Percentiles rank a stretch among this genome's conserved stretches.
Conservation (phyloP, 352 stramenopile species). For the Globisporangium paroecandrum region DNA sequence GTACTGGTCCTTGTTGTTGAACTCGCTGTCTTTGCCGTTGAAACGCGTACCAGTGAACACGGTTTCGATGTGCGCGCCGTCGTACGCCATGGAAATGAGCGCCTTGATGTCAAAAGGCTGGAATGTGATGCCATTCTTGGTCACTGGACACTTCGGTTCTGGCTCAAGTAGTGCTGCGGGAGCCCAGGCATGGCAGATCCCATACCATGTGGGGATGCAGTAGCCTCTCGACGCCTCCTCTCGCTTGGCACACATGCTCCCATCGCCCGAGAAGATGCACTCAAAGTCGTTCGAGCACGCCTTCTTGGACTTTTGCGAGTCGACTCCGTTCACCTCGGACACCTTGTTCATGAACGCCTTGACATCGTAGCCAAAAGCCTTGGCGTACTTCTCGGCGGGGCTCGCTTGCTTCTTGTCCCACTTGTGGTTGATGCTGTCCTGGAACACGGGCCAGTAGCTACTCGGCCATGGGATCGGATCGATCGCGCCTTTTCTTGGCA, state of each 20-base stretch:
- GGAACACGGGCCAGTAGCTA: constrained; percentile 62
- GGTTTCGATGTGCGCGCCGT: constrained; percentile 44
- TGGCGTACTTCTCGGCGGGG: constrained; percentile 50
- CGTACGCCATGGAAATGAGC: constrained; percentile 46
- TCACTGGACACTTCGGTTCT: constrained; percentile 40
- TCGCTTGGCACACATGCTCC: constrained; percentile 41
- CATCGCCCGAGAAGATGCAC: constrained; percentile 29
- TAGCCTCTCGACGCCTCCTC: constrained; percentile 20
- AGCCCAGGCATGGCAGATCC: constrained; percentile 55
- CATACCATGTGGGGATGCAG: constrained; percentile 53
- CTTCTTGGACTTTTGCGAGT: constrained; percentile 26
- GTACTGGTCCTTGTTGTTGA: constrained; percentile 45
- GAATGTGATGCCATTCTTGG: constrained; percentile 42
- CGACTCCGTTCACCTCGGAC: constrained; percentile 37
- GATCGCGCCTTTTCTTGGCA: constrained; percentile 32
- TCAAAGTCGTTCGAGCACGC: constrained; percentile 29
- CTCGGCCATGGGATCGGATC: constrained; percentile 49
- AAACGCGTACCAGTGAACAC: constrained; percentile 57
- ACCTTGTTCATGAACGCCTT: constrained; percentile 37
- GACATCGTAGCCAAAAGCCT: constrained; percentile 34
- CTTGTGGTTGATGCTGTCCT: constrained; percentile 57
- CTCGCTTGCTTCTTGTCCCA: constrained; percentile 36
- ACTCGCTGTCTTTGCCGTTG: constrained; percentile 37
- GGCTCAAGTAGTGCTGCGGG: constrained; percentile 44
- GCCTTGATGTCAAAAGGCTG: constrained; percentile 59